Base-by-base conservation (phyloP, 768 basidiomycete genomes). In the Albatrellus ellisii region DNA sequence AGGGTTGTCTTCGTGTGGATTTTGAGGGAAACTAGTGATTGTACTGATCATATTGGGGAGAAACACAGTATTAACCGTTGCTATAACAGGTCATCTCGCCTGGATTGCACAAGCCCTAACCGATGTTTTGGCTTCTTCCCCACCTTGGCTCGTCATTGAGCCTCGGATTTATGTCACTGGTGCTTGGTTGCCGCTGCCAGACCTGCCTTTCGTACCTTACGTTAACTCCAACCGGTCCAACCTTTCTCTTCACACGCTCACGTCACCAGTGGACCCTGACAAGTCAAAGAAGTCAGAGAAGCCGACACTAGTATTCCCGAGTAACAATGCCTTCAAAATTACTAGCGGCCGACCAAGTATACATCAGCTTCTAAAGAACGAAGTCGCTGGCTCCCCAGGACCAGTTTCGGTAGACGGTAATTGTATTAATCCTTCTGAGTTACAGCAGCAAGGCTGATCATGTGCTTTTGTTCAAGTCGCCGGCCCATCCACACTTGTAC, bases 1-100 rank as follows among this genome's bases (percentile, higher is more conserved):
- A 60, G 70, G 32, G 59, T 72, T 9, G 60, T 72, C 4, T 72
- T 75, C 47, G 60, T 75, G 9, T 75, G 73, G 73, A 56, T 62
- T 1, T 57, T 74, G 20, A 66, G 72, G 21, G 66, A 72, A 39
- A 52, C 61, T 22, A 61, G 73, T 73, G 49, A 51, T 53, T 48
- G 46, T 28, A 39, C 38, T n/a, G n/a, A n/a, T n/a, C n/a, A n/a
- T n/a, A n/a, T n/a, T n/a, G n/a, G n/a, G n/a, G n/a, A n/a, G n/a
- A n/a, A n/a, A n/a, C n/a, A n/a, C n/a, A n/a, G n/a, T n/a, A n/a
- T n/a, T n/a, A n/a, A 22, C 26, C 24, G 26, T n/a, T n/a, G n/a
- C n/a, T n/a, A 37, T 31, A 40, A 18, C 38, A 68, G 65, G 54
- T 12, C 65, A 68, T 46, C 47, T 69, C 15, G 50, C 52, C 25